Percentiles rank a stretch among this genome's conserved stretches.
Conservation (phyloP, 179 eudicot genomes). For the Beta lomatogona region DNA sequence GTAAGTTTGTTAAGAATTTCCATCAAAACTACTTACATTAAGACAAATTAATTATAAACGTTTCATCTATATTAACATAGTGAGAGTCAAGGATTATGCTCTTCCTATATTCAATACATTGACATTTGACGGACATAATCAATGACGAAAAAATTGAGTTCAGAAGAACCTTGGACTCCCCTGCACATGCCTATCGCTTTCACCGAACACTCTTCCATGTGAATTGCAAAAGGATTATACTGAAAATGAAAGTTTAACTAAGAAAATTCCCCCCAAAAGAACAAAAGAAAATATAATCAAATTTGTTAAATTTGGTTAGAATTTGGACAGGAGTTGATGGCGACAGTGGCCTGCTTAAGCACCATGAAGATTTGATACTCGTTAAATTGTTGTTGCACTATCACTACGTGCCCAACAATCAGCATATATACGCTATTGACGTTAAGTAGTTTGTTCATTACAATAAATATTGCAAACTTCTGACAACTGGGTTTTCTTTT, state of each 20-base stretch:
- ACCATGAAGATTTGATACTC: constrained; percentile 2
- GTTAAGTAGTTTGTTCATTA: background rate
- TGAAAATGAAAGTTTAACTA: background rate
- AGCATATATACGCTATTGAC: background rate
- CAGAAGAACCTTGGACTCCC: constrained; percentile 2
- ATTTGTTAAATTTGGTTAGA: background rate
- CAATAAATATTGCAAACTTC: background rate
- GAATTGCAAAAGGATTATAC: background rate
- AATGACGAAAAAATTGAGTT: constrained; percentile 1
- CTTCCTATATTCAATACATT: background rate
- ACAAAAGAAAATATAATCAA: background rate
- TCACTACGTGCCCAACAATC: background rate
- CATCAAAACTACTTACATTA: background rate
- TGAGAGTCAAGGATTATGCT: background rate
- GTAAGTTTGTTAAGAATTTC: background rate
- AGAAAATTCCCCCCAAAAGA: background rate
- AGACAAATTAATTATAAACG: background rate
- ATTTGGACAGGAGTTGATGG: background rate
- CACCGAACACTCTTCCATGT: constrained; percentile 11
- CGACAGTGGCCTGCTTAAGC: background rate
- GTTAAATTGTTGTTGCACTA: background rate
- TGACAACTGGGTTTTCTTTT: too few relatives aligned
- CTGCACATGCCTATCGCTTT: constrained; percentile 28
- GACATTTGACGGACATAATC: constrained; percentile 6
- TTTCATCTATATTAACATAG: background rate